Evolutionary conservation across 1,139 yeast genomes (phyloP).

Genomic region (Lizanozyma gosingica): DNA sequence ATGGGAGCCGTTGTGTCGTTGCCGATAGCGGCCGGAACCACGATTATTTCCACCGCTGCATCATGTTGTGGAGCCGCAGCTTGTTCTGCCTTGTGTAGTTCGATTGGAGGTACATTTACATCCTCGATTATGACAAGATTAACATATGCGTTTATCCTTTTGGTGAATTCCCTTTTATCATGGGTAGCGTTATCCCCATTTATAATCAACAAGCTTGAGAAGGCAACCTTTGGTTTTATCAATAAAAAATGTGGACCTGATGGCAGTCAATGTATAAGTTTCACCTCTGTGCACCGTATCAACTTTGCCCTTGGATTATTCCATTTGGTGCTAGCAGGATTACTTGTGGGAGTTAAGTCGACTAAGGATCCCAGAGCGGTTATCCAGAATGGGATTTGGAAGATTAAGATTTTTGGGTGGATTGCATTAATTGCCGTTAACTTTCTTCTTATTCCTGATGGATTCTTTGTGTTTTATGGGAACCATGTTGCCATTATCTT

Average conservation of each 20-base stretch:
- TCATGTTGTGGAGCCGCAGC: slow-evolving; percentile 84
- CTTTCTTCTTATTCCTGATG: slow-evolving; percentile 72
- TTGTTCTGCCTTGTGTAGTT: slow-evolving; percentile 57
- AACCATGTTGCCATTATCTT: slow-evolving; percentile 80
- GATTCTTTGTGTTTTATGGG: slow-evolving; percentile 83
- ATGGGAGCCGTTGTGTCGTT: slow-evolving; percentile 87
- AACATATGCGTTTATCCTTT: slow-evolving; percentile 71
- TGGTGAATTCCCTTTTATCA: slow-evolving; percentile 71
- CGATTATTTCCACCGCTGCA: slow-evolving; percentile 38
- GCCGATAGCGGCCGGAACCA: slow-evolving; percentile 41
- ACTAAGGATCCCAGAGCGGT: slow-evolving; percentile 73
- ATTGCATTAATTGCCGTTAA: slow-evolving; percentile 47
- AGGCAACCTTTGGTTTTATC: slow-evolving; percentile 60
- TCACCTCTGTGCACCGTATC: slow-evolving; percentile 85
- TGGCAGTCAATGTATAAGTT: slow-evolving; percentile 84
- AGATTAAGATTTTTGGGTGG: slow-evolving; percentile 61
- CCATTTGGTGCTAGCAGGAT: slow-evolving; percentile 62
- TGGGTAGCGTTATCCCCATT: slow-evolving; percentile 89
- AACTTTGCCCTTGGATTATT: slow-evolving; percentile 80
- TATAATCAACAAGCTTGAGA: slow-evolving; percentile 66
- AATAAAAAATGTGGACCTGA: slow-evolving; percentile 57
- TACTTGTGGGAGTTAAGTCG: slow-evolving; percentile 67
- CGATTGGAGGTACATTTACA: slow-evolving; percentile 52
- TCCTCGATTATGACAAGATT: slow-evolving; percentile 66
- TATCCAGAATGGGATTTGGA: slow-evolving; percentile 91